Evolutionary conservation across 306 rosid genomes (phyloP).

Genomic region (Morella rubra): DNA sequence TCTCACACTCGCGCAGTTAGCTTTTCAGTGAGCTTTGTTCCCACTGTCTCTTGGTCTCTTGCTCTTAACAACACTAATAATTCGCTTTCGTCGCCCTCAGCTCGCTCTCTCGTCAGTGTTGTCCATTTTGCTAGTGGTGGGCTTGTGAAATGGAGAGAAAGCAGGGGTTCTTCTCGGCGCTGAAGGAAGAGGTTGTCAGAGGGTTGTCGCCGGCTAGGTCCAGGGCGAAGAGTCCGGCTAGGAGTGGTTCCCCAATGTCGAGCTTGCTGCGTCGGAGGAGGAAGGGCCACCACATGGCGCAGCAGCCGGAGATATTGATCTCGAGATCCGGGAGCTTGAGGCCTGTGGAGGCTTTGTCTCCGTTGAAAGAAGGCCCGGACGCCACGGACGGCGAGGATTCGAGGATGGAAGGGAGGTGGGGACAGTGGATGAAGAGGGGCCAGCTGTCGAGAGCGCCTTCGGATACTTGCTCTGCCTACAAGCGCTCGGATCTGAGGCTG

Average conservation of each 20-base stretch:
- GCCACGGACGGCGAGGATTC: conserved; percentile 61
- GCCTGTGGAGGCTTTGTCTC: conserved; percentile 87
- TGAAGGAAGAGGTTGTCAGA: conserved; percentile 79
- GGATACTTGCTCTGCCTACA: conserved; percentile 59
- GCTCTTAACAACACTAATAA: not conserved
- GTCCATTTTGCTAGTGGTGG: not conserved
- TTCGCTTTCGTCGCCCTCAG: not conserved
- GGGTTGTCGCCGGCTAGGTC: conserved; percentile 85
- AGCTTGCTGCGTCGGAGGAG: conserved; percentile 65
- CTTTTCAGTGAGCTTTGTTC: conserved; percentile 18
- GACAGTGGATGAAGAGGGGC: conserved; percentile 92
- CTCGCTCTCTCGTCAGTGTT: not conserved
- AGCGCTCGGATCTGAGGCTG: conserved; percentile 89
- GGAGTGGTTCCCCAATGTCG: conserved; percentile 73
- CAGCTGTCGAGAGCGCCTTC: conserved; percentile 77
- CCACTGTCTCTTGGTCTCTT: conserved; percentile 20
- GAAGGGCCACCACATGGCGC: conserved; percentile 52
- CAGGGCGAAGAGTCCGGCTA: conserved; percentile 65
- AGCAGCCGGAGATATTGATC: conserved; percentile 54
- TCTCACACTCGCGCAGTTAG: not conserved
- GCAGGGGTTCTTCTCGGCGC: conserved; percentile 83
- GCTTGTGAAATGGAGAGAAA: conserved; percentile 70
- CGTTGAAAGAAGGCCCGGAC: conserved; percentile 93
- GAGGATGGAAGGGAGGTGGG: conserved; percentile 83
- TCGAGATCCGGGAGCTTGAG: conserved; percentile 89